phyloP scores from a whole-genome alignment of 2,329 filamentous ascomycete species.

The Penicillium sp. region DNA sequence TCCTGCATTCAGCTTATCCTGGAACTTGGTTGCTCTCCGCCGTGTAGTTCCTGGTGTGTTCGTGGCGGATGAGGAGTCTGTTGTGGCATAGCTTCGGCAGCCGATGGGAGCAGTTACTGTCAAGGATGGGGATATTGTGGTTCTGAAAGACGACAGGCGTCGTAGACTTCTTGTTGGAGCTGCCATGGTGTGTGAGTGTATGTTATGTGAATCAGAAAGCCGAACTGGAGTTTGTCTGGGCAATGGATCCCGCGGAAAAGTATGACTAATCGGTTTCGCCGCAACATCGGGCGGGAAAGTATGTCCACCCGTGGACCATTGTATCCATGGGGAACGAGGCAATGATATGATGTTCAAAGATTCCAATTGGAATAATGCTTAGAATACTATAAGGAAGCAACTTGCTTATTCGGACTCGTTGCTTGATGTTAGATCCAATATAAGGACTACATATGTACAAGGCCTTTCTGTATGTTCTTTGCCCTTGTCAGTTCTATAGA shows the following conservation, averaged over 20 bases:
- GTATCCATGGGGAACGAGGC: not conserved
- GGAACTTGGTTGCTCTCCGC: slow-evolving; percentile 57
- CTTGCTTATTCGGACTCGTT: not conserved
- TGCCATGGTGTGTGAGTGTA: slow-evolving; percentile 29
- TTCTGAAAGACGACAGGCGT: slow-evolving; percentile 29
- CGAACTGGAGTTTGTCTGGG: slow-evolving; percentile 2
- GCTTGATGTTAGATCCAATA: not conserved
- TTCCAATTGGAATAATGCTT: not conserved
- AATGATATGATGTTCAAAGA: not conserved
- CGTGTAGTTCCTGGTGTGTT: slow-evolving; percentile 43
- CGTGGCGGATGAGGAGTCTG: slow-evolving; percentile 34
- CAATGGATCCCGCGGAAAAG: slow-evolving; percentile 6
- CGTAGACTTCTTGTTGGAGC: slow-evolving; percentile 31
- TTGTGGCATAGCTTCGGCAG: slow-evolving; percentile 39
- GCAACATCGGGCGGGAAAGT: slow-evolving; percentile 3
- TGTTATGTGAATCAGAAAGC: slow-evolving; percentile 4
- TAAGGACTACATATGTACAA: not conserved
- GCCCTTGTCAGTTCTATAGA: not conserved
- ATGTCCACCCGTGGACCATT: not conserved
- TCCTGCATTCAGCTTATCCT: slow-evolving; percentile 61
- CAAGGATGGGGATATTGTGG: slow-evolving; percentile 15
- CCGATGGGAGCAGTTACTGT: slow-evolving; percentile 15
- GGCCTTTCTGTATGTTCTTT: too few relatives aligned
- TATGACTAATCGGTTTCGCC: slow-evolving; percentile 2
- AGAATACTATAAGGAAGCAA: not conserved